Percentiles rank a stretch among this genome's conserved stretches.
These are phyloP conservation scores for Themeda triandra DNA, from an alignment of 176 grass and related monocot genomes.

Conservation along the genomic window DNA sequence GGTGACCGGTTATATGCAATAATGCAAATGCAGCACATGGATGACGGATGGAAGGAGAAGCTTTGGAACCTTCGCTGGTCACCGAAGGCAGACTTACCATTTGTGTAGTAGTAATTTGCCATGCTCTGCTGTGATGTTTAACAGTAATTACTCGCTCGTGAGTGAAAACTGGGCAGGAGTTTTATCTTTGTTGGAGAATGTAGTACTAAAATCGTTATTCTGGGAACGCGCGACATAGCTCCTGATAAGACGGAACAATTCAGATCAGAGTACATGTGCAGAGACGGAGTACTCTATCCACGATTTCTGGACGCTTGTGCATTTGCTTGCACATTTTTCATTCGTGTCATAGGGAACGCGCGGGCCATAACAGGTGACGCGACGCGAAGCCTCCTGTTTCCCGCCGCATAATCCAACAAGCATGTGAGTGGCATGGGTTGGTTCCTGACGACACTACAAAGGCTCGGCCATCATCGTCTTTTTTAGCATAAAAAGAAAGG, in stretches of 20 bases:
- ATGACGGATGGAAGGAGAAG: too few relatives aligned
- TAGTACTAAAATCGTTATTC: background rate
- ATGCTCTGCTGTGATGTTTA: too few relatives aligned
- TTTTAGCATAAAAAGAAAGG: background rate
- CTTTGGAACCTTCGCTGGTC: too few relatives aligned
- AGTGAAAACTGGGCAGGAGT: too few relatives aligned
- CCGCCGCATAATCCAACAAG: background rate
- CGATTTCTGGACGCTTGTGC: background rate
- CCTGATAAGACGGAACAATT: background rate
- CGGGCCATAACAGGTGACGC: background rate
- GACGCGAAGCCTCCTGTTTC: conserved; percentile 8
- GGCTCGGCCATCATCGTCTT: background rate
- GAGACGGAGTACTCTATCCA: background rate
- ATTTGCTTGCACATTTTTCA: background rate
- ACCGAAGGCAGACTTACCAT: too few relatives aligned
- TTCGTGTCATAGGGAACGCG: background rate
- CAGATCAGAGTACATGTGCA: background rate
- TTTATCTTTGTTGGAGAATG: background rate
- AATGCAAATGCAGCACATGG: too few relatives aligned
- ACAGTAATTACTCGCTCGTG: too few relatives aligned
- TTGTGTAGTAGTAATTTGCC: too few relatives aligned
- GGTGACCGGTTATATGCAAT: too few relatives aligned
- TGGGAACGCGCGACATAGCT: background rate
- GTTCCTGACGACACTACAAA: too few relatives aligned
- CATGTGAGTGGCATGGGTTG: background rate